Base-by-base conservation (phyloP, 768 basidiomycete species). In the Panaeolus cyanescens region DNA sequence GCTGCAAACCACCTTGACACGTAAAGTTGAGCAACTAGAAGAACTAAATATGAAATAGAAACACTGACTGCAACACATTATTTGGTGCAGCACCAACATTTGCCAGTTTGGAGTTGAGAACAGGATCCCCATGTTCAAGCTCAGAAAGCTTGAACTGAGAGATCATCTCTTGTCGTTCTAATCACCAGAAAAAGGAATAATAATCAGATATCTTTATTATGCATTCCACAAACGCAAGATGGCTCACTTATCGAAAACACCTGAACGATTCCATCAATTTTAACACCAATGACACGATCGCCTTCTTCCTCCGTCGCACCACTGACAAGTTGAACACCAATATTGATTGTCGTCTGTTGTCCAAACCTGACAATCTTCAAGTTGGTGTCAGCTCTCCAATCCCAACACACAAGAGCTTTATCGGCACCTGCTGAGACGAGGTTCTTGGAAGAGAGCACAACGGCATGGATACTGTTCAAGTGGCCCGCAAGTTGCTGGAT, bases 311-410 rank as follows among this genome's bases (percentile, higher is more conserved):
- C 65, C 22, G 59, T 61, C 19, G 72, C 73, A 45, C 68, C 74
- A 9, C 73, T 72, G 32, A 95, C 84, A 30, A 96, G 83, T 74
- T 95, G 93, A 28, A 96, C 91, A 8, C 94, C 95, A 56, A 95
- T 91, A 68, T 93, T 94, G 65, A 94, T 85, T 6, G 93, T 96
- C 9, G 93, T 96, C 76, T 95, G 93, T 71, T 96, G 95, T 1
- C 94, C 95, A 66, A 95, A 96, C 17, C 93, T 80, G 34, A 94
- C 91, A 54, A 95, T 89, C 79, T 96, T n/a, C n/a, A n/a, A n/a
- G n/a, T n/a, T 96, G 10, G 86, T 88, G 12, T 95, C 95, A 0
- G 89, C 82, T 4, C 93, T 84, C 92, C 92, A 93, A 73, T 94
- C 91, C 92, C 92, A 95, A 66, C 91, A 92, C 13, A 96, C 93